phyloP scores from a whole-genome alignment of 2,329 filamentous ascomycete genomes.

The Monosporascus sp. region DNA sequence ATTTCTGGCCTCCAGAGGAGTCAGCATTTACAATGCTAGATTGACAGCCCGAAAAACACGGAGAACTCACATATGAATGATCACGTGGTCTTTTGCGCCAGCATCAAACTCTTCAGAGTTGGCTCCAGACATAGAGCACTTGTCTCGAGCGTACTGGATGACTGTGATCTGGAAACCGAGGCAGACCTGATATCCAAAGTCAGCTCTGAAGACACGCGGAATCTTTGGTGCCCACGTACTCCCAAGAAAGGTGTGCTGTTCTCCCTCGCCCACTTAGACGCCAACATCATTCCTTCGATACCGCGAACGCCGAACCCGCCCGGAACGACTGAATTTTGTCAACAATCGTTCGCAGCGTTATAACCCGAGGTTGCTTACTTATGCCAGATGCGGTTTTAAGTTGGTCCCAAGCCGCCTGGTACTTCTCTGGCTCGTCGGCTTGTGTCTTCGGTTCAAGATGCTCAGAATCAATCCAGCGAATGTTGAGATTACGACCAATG shows the following conservation, averaged over 20 bases:
- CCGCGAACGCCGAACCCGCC: conserved; percentile 79
- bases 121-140: conserved; percentile 57
- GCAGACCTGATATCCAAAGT: conserved; percentile 38
- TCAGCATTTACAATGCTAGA: too few relatives aligned
- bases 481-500: conserved; percentile 70
- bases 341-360: too few relatives aligned
- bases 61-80: conserved; percentile 88
- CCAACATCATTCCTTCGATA: conserved; percentile 83
- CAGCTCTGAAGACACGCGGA: too few relatives aligned
- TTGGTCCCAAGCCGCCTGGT: conserved; percentile 79
- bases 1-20: too few relatives aligned
- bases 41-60: too few relatives aligned
- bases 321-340: conserved; percentile 43
- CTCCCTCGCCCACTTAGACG: conserved; percentile 80
- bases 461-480: conserved; percentile 80
- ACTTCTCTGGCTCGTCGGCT: conserved; percentile 61
- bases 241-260: conserved; percentile 79
- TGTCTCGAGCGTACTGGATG: conserved; percentile 77
- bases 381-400: conserved; percentile 65
- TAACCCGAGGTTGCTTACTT: conserved; percentile 9
- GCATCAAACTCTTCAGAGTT: conserved; percentile 51
- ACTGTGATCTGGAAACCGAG: conserved; percentile 91
- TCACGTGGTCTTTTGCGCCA: conserved; percentile 58
- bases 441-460: conserved; percentile 68
- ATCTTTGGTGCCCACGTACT: conserved; percentile 35